Base-by-base conservation (phyloP, 2,329 filamentous ascomycete species). In the Cytospora paraplurivora region DNA sequence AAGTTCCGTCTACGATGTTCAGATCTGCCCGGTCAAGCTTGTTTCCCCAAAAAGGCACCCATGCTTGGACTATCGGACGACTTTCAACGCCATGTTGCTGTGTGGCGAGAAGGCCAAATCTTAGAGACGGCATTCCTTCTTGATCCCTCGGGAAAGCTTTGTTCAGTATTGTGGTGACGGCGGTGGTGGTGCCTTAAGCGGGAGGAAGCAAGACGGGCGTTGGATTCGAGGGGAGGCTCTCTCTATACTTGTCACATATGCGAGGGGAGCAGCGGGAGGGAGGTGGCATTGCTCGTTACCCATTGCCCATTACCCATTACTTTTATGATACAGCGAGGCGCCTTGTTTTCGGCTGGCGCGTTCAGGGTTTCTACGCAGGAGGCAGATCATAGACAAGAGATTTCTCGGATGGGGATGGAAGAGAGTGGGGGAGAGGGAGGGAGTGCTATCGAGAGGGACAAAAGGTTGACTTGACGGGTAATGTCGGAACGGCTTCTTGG, bases 301-400 rank as follows among this genome's bases (percentile, higher is more conserved):
- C 57, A 59, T 55, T 35, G 49, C 37, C 27, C 8, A 41, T 32
- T 11, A 12, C 19, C 19, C 27, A 12, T 51, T 35, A 38, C 38
- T 12, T 52, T 55, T 35, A 54, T 32, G 37, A 58, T 60, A 63
- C 53, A 51, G 56, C 60, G 53, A 66, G 63, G 63, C 55, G 50
- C 55, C 57, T 35, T 38, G 32, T 56, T 53, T 44, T 32, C 32
- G 56, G 58, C 37, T 50, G 47, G 37, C 7, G 59, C 57, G 56
- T 57, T 53, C 41, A 52, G 8, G 13, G 33, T 13, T 44, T 52
- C 33, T 57, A 19, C 21, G 49, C 32, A 47, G 17, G 27, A 27
- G 35, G 34, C 61, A 52, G 44, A 49, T 34, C 33, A 56, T 63
- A 62, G 47, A 59, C 37, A 49, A 54, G 21, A 65, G 17, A 38